Evolutionary conservation across 495 filamentous ascomycete genomes (phyloP).

Genomic region (Parmelia sp.): DNA sequence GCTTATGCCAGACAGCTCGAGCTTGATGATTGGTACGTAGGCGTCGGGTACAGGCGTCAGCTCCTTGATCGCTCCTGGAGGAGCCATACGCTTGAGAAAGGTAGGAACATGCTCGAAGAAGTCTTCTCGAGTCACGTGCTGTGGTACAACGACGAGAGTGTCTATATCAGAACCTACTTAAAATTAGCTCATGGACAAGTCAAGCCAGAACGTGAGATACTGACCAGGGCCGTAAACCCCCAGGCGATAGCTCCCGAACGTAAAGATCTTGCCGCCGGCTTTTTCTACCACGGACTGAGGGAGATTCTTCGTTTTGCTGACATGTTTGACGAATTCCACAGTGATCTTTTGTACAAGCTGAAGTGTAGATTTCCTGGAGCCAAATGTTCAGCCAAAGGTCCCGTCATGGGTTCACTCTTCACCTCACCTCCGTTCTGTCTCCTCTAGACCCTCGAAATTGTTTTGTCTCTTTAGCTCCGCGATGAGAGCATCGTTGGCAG

Average conservation of each 20-base stretch:
- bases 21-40: conserved; percentile 92
- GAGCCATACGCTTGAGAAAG: conserved; percentile 65
- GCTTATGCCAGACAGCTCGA: conserved; percentile 81
- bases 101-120: conserved; percentile 85
- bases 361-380: conserved; percentile 48
- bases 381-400: neutral
- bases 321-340: conserved; percentile 75
- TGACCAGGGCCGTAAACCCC: conserved; percentile 86
- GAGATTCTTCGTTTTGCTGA: conserved; percentile 62
- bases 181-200: conserved; percentile 4
- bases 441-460: conserved; percentile 76
- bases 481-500: conserved; percentile 68
- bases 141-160: conserved; percentile 84
- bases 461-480: conserved; percentile 78
- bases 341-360: conserved; percentile 67
- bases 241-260: conserved; percentile 88
- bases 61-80: conserved; percentile 70
- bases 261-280: conserved; percentile 84
- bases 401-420: neutral
- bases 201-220: conserved; percentile 20
- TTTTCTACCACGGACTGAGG: conserved; percentile 68
- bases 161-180: conserved; percentile 84
- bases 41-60: conserved; percentile 82
- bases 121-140: conserved; percentile 76
- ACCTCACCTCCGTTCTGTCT: conserved; percentile 69